Percentiles rank a stretch among this genome's conserved stretches.
Conservation (phyloP, 495 filamentous ascomycete species). For the Opeltia flavorubescens region DNA sequence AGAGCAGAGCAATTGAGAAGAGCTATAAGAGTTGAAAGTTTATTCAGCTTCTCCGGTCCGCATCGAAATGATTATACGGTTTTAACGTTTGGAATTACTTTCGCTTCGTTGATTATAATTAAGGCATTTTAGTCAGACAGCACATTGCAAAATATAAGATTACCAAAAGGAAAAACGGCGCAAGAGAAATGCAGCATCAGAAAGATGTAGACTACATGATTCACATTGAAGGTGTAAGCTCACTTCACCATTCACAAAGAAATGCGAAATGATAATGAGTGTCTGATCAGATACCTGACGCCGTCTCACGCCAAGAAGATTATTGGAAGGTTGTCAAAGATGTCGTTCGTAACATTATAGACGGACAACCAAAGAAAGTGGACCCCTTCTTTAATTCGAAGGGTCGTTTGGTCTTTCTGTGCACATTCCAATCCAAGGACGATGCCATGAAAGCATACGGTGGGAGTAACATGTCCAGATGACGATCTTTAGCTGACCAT, state of each 20-base stretch:
- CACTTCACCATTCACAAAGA: background rate
- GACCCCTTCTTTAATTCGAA: background rate
- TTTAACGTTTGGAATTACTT: too few relatives aligned
- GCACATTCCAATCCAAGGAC: background rate
- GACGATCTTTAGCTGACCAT: background rate
- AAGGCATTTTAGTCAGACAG: too few relatives aligned
- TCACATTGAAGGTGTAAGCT: background rate
- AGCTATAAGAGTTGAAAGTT: too few relatives aligned
- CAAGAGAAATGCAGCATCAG: too few relatives aligned
- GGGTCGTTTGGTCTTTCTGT: background rate
- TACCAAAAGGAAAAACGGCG: too few relatives aligned
- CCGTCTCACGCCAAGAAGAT: background rate
- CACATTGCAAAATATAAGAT: too few relatives aligned
- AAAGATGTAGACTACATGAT: too few relatives aligned
- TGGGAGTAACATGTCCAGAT: background rate
- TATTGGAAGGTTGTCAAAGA: conserved; percentile 1
- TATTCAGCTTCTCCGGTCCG: too few relatives aligned
- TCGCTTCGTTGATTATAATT: too few relatives aligned
- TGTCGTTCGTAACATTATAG: conserved; percentile 1
- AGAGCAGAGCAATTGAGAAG: too few relatives aligned
- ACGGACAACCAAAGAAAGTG: conserved; percentile 2
- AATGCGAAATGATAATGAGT: background rate
- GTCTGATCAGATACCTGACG: background rate
- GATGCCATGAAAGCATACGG: background rate
- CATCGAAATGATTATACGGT: too few relatives aligned